Base-by-base conservation (phyloP, 139 green algal genomes). In the Chlorella vulgaris region DNA sequence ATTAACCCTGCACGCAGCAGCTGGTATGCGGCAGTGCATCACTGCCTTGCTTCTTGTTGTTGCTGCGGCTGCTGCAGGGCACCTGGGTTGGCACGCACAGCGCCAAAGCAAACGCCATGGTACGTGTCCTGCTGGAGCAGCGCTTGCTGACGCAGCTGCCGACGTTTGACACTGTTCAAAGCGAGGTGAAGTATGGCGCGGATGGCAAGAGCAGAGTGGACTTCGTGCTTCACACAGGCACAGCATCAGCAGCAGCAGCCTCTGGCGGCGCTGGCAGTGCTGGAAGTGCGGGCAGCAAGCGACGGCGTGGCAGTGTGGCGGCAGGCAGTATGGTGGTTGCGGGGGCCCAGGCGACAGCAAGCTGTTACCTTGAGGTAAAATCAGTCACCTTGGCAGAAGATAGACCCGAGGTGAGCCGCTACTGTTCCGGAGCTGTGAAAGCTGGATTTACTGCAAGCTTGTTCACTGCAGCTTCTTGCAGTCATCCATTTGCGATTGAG, bases 281-380 rank as follows among this genome's bases (percentile, higher is more conserved):
- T 31, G 43, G 26, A 38, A 39, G 24, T 28, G 19, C 0, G 6
- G 67, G 24, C 4, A 19, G 36, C 38, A 40, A 42, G 0, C 69
- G 42, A 19, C 26, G 26, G 39, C 36, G 68, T 7, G 29, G 10
- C 28, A 28, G n/a, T 19, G 42, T 28, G 39, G 28, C 39, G 1
- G 28, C 40, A 28, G 69, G 38, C 24, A 13, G 40, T n/a, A 42
- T 19, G 7, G 69, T 18, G 3, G 42, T 42, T 1, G 33, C 63
- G 35, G 6, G 4, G n/a, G 28, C 15, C 15, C 2, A 18, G 33
- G 29, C 63, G 33, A 4, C 63, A 70, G 63, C 63, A 70, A 26
- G 18, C n/a, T 62, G 35, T 19, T 90, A 82, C 22, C 40, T 93
- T 36, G 91, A 94, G 83, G 91, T 94, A 13, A 94, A 94, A 79